Percentiles rank a stretch among this genome's conserved stretches.
phyloP scores from a whole-genome alignment of 176 grass and related monocot genomes.

The Raddia guianensis region DNA sequence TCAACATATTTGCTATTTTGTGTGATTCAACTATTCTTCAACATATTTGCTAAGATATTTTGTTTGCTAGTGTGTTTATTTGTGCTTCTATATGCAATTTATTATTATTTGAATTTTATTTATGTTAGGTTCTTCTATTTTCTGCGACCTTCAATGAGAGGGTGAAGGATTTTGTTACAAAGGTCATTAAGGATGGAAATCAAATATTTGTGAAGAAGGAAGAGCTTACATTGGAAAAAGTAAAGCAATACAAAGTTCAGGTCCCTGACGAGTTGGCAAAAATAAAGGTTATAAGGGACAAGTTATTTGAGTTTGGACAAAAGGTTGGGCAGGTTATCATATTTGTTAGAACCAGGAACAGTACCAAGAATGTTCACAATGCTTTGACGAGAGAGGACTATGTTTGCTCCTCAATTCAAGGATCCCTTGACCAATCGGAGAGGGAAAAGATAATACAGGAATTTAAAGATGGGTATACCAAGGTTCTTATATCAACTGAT shows the following conservation, averaged over 20 bases:
- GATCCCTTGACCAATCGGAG: constrained; percentile 77
- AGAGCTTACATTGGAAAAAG: constrained; percentile 89
- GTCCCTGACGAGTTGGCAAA: constrained; percentile 79
- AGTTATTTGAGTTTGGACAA: constrained; percentile 91
- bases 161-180: constrained; percentile 90
- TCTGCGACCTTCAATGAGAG: constrained; percentile 93
- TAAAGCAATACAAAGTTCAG: constrained; percentile 91
- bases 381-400: constrained; percentile 80
- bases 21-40: not conserved
- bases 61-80: constrained; percentile 27
- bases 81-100: constrained; percentile 6
- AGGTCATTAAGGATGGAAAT: constrained; percentile 75
- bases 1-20: not conserved
- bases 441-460: constrained; percentile 88
- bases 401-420: constrained; percentile 91
- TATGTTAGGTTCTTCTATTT: constrained; percentile 82
- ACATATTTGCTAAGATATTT: not conserved
- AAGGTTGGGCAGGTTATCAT: constrained; percentile 96
- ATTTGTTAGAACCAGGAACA: constrained; percentile 73
- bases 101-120: constrained; percentile 21
- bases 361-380: constrained; percentile 76
- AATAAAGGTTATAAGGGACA: constrained; percentile 88
- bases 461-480: constrained; percentile 89
- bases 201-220: constrained; percentile 96
- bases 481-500: constrained; percentile 91